Base-by-base conservation (phyloP, 2,329 filamentous ascomycete genomes). In the Coccinonectria pachysandricola region DNA sequence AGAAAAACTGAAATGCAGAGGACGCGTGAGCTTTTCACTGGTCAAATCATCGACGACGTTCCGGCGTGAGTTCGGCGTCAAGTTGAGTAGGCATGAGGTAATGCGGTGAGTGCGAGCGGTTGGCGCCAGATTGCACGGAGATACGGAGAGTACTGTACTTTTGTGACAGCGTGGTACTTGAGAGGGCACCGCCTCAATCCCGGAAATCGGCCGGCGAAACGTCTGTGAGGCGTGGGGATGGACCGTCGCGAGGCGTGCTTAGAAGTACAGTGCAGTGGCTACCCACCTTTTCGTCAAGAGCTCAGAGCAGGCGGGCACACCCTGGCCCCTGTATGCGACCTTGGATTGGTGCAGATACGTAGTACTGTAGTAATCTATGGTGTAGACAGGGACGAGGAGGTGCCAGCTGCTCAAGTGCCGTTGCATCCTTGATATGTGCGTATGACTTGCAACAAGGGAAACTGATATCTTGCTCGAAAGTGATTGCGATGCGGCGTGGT, bases 91-190 rank as follows among this genome's bases (percentile, higher is more conserved):
- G 43, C 41, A 46, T 46, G 43, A 46, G 39, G 43, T 46, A 46
- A 46, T 46, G 43, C 43, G 43, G 43, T 46, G 43, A 46, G 36
- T 31, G 32, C n/a, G n/a, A n/a, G n/a, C n/a, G n/a, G n/a, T n/a
- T n/a, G n/a, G n/a, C n/a, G n/a, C n/a, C n/a, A n/a, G n/a, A n/a
- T n/a, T n/a, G n/a, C n/a, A n/a, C n/a, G n/a, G n/a, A n/a, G n/a
- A n/a, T n/a, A n/a, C n/a, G n/a, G n/a, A n/a, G n/a, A n/a, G n/a
- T n/a, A n/a, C n/a, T n/a, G n/a, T n/a, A n/a, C n/a, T n/a, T n/a
- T n/a, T n/a, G n/a, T n/a, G 33, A 39, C 33, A 36, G 32, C 32
- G 29, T 31, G 39, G 40, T 36, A 34, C 36, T 38, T 36, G 30
- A 42, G 30, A 24, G 26, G 40, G 31, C 28, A 36, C 42, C 40